phyloP scores from a whole-genome alignment of 768 basidiomycete genomes.

The Tulasnella sp. region DNA sequence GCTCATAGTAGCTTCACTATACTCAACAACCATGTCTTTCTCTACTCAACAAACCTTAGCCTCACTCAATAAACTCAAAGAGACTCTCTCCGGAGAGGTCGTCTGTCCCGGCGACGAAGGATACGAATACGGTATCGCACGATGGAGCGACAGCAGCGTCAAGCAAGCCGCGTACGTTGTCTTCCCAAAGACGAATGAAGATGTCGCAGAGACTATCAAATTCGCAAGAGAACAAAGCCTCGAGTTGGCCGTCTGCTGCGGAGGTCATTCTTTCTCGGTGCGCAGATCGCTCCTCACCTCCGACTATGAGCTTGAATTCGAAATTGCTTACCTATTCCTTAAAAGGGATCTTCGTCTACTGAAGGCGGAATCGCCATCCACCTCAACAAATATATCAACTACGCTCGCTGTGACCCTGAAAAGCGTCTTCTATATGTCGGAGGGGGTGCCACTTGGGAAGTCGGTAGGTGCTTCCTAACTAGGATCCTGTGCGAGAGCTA shows the following conservation, averaged over 20 bases:
- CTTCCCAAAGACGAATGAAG: neutral
- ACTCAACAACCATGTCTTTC: neutral
- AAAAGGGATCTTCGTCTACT: neutral
- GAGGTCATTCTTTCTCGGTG: constrained; percentile 48
- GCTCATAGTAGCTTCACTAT: neutral
- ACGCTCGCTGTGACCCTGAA: constrained; percentile 6
- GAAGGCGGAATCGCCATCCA: constrained; percentile 8
- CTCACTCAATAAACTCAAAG: neutral
- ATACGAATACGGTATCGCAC: constrained; percentile 16
- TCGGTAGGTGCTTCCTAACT: neutral
- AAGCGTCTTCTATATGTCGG: neutral
- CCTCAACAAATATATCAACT: neutral
- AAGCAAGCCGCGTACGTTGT: constrained; percentile 25
- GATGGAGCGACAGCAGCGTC: constrained; percentile 3
- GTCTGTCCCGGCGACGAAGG: neutral
- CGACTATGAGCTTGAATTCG: constrained; percentile 32
- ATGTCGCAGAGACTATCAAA: neutral
- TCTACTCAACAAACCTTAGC: neutral
- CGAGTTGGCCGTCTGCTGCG: constrained; percentile 36
- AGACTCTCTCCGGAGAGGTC: neutral
- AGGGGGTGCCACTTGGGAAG: neutral
- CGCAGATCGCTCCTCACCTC: constrained; percentile 39
- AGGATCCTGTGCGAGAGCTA: too few relatives aligned
- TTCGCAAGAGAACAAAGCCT: constrained; percentile 9
- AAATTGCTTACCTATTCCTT: neutral